Conservation (phyloP, 257 asterid species). For the Verbena officinalis region DNA sequence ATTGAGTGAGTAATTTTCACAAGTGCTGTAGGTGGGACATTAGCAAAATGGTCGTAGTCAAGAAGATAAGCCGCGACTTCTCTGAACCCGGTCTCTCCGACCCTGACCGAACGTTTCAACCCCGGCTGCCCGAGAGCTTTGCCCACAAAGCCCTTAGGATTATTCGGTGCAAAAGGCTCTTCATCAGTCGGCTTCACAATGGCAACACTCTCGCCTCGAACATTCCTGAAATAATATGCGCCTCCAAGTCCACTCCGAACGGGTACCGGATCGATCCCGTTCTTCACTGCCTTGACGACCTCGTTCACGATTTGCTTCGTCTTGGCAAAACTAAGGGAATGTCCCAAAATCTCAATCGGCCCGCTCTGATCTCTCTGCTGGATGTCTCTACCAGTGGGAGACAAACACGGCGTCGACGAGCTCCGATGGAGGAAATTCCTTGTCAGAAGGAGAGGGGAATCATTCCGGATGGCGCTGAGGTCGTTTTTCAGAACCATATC, state of each 20-base stretch:
- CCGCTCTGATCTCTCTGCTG: constrained; percentile 88
- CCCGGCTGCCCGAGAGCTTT: constrained; percentile 97
- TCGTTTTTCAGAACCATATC: constrained; percentile 89
- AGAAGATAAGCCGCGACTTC: constrained; percentile 99
- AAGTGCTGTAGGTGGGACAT: constrained; percentile 91
- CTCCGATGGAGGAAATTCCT: constrained; percentile 85
- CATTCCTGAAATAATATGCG: constrained; percentile 84
- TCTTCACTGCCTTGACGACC: constrained; percentile 72
- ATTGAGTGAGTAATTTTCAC: constrained; percentile 91
- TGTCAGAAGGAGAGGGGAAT: constrained; percentile 82
- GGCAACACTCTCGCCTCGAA: constrained; percentile 86
- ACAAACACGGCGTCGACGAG: constrained; percentile 96
- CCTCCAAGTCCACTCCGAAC: constrained; percentile 93
- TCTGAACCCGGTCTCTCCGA: constrained; percentile 94
- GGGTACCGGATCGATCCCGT: constrained; percentile 81
- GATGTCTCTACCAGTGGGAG: constrained; percentile 81
- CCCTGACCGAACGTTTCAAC: constrained; percentile 78
- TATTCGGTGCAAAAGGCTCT: constrained; percentile 96
- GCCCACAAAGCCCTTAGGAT: constrained; percentile 95
- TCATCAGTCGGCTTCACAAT: constrained; percentile 98
- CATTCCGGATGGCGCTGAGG: constrained; percentile 81
- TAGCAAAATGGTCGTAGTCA: constrained; percentile 82
- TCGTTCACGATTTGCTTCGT: constrained; percentile 70
- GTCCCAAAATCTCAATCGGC: constrained; percentile 85
- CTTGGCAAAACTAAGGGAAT: constrained; percentile 54